Conservation (phyloP, 768 basidiomycete genomes). For the Rhodotorula diobovata region DNA sequence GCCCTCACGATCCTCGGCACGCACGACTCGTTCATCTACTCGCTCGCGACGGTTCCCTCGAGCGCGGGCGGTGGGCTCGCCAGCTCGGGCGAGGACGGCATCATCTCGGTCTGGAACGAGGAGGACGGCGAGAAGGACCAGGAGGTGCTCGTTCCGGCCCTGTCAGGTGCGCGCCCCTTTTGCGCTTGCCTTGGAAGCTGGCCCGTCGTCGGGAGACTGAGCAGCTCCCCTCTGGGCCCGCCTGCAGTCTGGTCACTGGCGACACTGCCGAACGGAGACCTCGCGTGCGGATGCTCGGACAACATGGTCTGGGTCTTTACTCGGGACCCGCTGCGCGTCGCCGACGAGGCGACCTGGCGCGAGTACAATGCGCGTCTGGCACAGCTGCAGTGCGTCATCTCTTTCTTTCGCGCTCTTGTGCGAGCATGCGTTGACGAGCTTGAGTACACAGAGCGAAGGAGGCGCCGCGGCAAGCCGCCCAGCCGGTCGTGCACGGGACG, state of each 20-base stretch:
- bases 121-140: conserved; percentile 69
- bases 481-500: conserved; percentile 66
- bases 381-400: conserved; percentile 30
- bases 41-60: conserved; percentile 60
- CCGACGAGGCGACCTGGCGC: conserved; percentile 60
- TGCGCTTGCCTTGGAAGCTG: background rate
- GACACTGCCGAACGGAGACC: conserved; percentile 71
- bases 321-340: conserved; percentile 64
- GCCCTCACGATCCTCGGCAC: conserved; percentile 68
- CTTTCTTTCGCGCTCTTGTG: background rate
- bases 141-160: conserved; percentile 83
- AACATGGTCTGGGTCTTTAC: conserved; percentile 81
- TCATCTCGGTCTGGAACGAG: conserved; percentile 87
- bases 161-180: conserved; percentile 54
- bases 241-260: conserved; percentile 75
- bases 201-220: too few species aligned
- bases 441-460: conserved; percentile 52
- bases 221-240: background rate
- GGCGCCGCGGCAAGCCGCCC: conserved; percentile 66
- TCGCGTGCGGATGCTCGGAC: conserved; percentile 86
- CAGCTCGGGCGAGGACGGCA: conserved; percentile 87
- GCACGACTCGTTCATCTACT: conserved; percentile 95
- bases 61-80: conserved; percentile 64
- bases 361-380: conserved; percentile 49
- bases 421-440: background rate